Evolutionary conservation across 768 basidiomycete genomes (phyloP).

Genomic region (Agaricus sinodeliciosus): DNA sequence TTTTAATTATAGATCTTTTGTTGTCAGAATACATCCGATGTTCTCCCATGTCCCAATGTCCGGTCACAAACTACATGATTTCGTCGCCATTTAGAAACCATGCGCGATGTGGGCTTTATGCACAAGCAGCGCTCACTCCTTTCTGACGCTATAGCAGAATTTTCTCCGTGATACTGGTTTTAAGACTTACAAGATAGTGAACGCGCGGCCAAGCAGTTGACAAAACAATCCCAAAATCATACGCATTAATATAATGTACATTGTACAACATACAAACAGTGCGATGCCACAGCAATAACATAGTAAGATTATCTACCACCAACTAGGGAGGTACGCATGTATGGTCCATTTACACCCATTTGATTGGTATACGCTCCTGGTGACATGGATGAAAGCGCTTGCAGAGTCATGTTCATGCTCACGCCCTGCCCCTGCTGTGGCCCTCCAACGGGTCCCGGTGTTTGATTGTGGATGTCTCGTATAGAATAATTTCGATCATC

Average conservation of each 20-base stretch:
- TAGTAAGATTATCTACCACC: constrained; percentile 34
- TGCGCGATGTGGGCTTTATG: too few relatives aligned
- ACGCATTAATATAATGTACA: constrained; percentile 5
- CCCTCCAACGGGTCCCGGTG: constrained; percentile 39
- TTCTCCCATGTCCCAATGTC: too few relatives aligned
- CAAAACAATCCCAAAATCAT: not conserved
- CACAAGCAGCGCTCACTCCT: too few relatives aligned
- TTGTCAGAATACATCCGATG: not conserved
- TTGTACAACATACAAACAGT: constrained; percentile 2
- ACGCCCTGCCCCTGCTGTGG: constrained; percentile 28
- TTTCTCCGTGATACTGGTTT: too few relatives aligned
- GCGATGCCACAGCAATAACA: constrained; percentile 13
- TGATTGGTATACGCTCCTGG: constrained; percentile 38
- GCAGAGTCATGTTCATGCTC: constrained; percentile 41
- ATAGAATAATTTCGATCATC: constrained; percentile 55
- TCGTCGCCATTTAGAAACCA: too few relatives aligned
- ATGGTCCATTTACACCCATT: constrained; percentile 52
- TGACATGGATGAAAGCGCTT: constrained; percentile 38
- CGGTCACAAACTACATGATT: too few relatives aligned
- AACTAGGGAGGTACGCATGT: constrained; percentile 58
- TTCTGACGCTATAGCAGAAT: too few relatives aligned
- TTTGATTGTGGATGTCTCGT: constrained; percentile 50
- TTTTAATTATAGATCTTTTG: not conserved
- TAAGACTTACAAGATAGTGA: not conserved
- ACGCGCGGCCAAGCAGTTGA: not conserved